Evolutionary conservation across 2,329 filamentous ascomycete genomes (phyloP), one percentile per base, ranked within the genome.

Genomic region (Trichoderma arundinaceum): DNA sequence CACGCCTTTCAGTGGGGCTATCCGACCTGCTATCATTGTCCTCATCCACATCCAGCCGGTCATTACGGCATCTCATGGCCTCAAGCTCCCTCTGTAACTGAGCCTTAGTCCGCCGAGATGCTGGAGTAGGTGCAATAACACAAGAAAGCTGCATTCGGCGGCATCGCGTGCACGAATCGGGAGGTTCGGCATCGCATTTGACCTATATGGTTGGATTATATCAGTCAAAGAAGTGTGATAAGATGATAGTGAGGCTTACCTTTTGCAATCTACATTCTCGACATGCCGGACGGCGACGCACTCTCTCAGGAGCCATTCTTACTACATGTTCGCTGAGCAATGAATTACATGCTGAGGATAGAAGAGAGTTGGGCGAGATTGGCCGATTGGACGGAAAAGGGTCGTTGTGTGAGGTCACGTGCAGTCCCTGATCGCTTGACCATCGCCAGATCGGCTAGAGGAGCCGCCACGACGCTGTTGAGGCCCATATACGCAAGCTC

Each of bases 251-350:
- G 2, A 33, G 13, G 28, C 51, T 39, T 39, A 56, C 60, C 39
- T 64, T 64, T 48, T 64, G 60, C 41, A 54, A 7, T 39, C 60
- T 64, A 48, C 60, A 64, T 12, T 64, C 60, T 38, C 60, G 60
- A 8, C 60, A 64, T 38, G 60, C 60, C 9, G 60, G 60, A 48
- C 52, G 60, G n/a, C 60, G 60, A 15, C 60, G 60, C 15, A 19
- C 22, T 56, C 49, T 41, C n/a, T 64, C 33, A 9, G 60, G 60
- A 48, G 60, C 39, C 60, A 64, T 44, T 19, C 8, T 7, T 10
- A 39, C 9, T 10, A 39, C 32, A 41, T 46, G 28, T 28, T 56
- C 13, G 8, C 33, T 48, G 28, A 35, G 13, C 19, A 51, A 12
- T 41, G 28, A 28, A 44, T 38, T 43, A 28, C 22, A 41, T 38